Conservation (phyloP, 2,329 filamentous ascomycete species). For the Ceratocystis destructans region DNA sequence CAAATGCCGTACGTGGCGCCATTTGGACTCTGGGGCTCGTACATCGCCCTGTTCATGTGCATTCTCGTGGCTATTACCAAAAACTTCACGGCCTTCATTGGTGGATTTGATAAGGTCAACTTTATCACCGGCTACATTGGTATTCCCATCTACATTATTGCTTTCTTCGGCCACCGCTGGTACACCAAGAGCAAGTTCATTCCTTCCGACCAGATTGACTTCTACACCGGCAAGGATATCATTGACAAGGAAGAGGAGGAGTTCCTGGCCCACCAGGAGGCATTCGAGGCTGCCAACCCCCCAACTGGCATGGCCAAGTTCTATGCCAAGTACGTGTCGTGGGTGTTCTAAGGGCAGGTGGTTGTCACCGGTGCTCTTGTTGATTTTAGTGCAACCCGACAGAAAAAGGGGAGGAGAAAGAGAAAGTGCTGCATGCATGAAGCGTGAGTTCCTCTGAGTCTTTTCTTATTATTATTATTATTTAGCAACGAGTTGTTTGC, state of each 20-base stretch:
- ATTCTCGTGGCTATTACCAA: conserved; percentile 65
- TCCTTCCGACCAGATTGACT: conserved; percentile 47
- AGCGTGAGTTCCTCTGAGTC: background rate
- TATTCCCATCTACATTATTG: conserved; percentile 57
- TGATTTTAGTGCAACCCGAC: too few species aligned
- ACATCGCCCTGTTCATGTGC: conserved; percentile 54
- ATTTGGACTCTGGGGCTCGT: conserved; percentile 56
- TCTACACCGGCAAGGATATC: conserved; percentile 58
- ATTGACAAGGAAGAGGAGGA: conserved; percentile 61
- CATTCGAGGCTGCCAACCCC: conserved; percentile 22
- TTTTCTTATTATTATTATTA: background rate
- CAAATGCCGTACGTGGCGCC: conserved; percentile 53
- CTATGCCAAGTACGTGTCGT: conserved; percentile 20
- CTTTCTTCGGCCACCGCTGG: conserved; percentile 57
- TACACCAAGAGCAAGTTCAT: conserved; percentile 40
- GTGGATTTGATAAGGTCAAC: conserved; percentile 39
- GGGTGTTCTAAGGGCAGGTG: conserved; percentile 18
- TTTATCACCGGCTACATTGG: conserved; percentile 68
- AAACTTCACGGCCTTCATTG: conserved; percentile 62
- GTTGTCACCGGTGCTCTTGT: background rate
- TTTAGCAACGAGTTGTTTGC: background rate
- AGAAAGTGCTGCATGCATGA: background rate
- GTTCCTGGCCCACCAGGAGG: conserved; percentile 39
- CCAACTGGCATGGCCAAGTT: conserved; percentile 16
- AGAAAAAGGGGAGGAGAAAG: too few species aligned